These are phyloP conservation scores for Acanthamoeba healyi DNA, from an alignment of 208 protist genomes.

Conservation along the genomic window DNA sequence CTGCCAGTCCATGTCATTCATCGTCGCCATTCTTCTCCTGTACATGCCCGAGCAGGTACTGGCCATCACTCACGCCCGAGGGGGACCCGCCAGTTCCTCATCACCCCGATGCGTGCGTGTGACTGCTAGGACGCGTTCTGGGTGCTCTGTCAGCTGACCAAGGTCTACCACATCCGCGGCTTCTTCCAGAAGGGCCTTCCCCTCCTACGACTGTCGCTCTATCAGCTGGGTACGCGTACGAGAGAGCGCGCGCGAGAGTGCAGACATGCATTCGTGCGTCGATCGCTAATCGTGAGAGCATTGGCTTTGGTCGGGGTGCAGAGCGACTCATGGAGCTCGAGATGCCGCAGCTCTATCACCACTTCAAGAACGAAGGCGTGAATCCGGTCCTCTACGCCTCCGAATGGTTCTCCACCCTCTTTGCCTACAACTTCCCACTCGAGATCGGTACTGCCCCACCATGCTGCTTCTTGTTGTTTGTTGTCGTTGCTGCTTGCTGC, in stretches of 20 bases:
- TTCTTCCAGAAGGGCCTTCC: conserved; percentile 49
- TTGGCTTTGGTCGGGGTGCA: background rate
- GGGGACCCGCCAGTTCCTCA: too few species aligned
- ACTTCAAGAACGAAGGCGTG: conserved; percentile 44
- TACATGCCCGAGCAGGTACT: conserved; percentile 48
- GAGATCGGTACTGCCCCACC: background rate
- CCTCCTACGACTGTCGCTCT: conserved; percentile 46
- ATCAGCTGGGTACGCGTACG: conserved; percentile 47
- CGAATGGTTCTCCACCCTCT: conserved; percentile 62
- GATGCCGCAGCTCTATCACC: conserved; percentile 18
- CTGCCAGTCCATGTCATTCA: conserved; percentile 57
- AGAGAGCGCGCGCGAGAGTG: too few species aligned
- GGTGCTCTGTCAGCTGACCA: conserved; percentile 57
- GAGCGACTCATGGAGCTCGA: conserved; percentile 19
- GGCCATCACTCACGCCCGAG: too few species aligned
- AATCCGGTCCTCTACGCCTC: conserved; percentile 37
- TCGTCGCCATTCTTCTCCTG: conserved; percentile 12
- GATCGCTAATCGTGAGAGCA: too few species aligned
- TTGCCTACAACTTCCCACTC: conserved; percentile 47
- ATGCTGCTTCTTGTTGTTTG: background rate
- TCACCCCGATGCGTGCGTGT: too few species aligned
- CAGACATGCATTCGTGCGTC: too few species aligned
- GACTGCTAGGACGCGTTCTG: conserved; percentile 1
- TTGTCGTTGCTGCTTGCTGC: background rate
- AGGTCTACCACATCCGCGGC: conserved; percentile 38